Percentiles rank a stretch among this genome's conserved stretches.
Conservation (phyloP, 495 filamentous ascomycete genomes). For the Daldinia caldariorum region DNA sequence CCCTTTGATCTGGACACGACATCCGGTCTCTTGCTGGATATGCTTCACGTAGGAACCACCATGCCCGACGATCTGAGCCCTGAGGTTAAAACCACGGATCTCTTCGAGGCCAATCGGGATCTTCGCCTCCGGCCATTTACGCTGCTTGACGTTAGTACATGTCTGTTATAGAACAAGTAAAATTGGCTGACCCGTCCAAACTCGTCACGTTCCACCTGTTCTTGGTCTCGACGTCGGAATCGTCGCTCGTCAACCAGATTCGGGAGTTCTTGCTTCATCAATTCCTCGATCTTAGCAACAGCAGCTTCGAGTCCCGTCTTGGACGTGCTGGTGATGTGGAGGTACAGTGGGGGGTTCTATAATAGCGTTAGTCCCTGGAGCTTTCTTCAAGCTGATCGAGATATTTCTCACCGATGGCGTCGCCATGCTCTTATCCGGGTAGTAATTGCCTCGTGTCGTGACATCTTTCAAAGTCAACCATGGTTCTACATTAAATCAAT, state of each 20-base stretch:
- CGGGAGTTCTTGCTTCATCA: conserved; percentile 96
- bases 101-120: conserved; percentile 91
- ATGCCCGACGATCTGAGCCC: conserved; percentile 93
- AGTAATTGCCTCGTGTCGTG: conserved; percentile 95
- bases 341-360: conserved; percentile 91
- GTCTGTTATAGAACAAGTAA: conserved; percentile 24
- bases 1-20: conserved; percentile 97
- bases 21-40: conserved; percentile 92
- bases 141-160: conserved; percentile 62
- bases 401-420: conserved; percentile 79
- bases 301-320: conserved; percentile 93
- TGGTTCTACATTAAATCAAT: conserved; percentile 62
- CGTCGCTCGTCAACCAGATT: conserved; percentile 95
- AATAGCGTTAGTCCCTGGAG: conserved; percentile 20
- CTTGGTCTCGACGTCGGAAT: conserved; percentile 88
- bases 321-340: conserved; percentile 92
- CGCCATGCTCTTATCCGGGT: conserved; percentile 97
- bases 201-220: conserved; percentile 92
- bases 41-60: conserved; percentile 96
- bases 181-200: conserved; percentile 79
- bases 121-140: conserved; percentile 98
- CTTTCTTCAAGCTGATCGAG: neutral
- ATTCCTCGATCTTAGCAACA: conserved; percentile 83
- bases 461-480: conserved; percentile 86
- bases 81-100: conserved; percentile 93